Evolutionary conservation across 2,329 filamentous ascomycete species (phyloP).

Genomic region (Pyrenophora tritici-repentis): DNA sequence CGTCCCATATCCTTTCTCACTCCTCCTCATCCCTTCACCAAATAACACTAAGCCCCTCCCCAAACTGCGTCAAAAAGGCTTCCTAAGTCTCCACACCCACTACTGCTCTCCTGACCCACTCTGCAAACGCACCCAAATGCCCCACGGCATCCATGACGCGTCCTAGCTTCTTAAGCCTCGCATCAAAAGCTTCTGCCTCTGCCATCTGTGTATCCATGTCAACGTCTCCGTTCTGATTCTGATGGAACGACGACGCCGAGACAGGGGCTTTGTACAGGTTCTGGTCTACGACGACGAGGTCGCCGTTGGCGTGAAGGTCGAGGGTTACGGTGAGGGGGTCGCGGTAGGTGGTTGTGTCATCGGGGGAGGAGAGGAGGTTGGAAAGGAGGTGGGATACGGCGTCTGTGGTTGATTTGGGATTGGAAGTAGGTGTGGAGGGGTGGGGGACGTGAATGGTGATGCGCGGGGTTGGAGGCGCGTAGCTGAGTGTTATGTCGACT

Average conservation of each 20-base stretch:
- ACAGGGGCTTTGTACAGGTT: slow-evolving; percentile 52
- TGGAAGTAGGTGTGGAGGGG: slow-evolving; percentile 16
- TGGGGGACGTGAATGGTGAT: slow-evolving; percentile 39
- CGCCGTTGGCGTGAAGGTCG: slow-evolving; percentile 64
- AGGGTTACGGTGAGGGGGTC: slow-evolving; percentile 59
- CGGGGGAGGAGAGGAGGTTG: slow-evolving; percentile 24
- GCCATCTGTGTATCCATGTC: neutral
- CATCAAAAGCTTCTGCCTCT: slow-evolving; percentile 25
- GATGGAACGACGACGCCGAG: neutral
- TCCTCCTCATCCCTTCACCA: too few species aligned
- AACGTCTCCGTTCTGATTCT: slow-evolving; percentile 36
- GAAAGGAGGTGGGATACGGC: slow-evolving; percentile 13
- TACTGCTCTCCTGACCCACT: slow-evolving; percentile 51
- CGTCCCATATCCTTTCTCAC: too few species aligned
- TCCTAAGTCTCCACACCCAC: neutral
- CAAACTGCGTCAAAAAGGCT: too few species aligned
- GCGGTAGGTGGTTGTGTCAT: neutral
- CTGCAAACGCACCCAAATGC: slow-evolving; percentile 58
- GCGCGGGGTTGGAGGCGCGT: slow-evolving; percentile 40
- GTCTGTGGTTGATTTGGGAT: slow-evolving; percentile 7
- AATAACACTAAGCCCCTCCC: too few species aligned
- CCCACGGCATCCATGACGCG: slow-evolving; percentile 54
- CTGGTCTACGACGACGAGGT: slow-evolving; percentile 63
- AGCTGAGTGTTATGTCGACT: slow-evolving; percentile 40
- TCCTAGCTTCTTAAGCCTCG: slow-evolving; percentile 44